phyloP scores from a whole-genome alignment of 208 protist genomes.

The Willaertia magna region DNA sequence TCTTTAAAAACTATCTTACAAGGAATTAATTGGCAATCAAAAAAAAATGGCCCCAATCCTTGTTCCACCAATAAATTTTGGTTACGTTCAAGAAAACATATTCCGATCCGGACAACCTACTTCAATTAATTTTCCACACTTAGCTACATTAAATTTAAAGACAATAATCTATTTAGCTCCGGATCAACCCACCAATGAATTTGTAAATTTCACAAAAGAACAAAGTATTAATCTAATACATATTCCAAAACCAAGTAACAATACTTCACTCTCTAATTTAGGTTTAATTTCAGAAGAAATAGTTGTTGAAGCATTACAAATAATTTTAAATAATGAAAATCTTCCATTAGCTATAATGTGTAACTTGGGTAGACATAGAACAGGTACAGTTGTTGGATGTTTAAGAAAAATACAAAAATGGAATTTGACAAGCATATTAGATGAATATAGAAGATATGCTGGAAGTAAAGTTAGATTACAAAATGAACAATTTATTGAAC shows the following conservation, averaged over 20 bases:
- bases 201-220: slow-evolving; percentile 80
- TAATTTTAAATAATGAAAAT: slow-evolving; percentile 76
- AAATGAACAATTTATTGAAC: slow-evolving; percentile 98
- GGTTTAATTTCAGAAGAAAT: slow-evolving; percentile 39
- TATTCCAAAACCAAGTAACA: neutral
- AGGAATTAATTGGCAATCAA: too few relatives aligned
- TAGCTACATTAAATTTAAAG: slow-evolving; percentile 79
- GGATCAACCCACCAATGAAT: slow-evolving; percentile 60
- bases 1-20: too few relatives aligned
- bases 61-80: slow-evolving; percentile 75
- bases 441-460: slow-evolving; percentile 33
- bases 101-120: slow-evolving; percentile 85
- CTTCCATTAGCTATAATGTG: slow-evolving; percentile 91
- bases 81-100: slow-evolving; percentile 86
- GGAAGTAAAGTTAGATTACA: slow-evolving; percentile 64
- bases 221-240: slow-evolving; percentile 62
- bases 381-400: slow-evolving; percentile 91
- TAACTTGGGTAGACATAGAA: slow-evolving; percentile 85
- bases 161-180: slow-evolving; percentile 86
- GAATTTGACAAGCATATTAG: slow-evolving; percentile 92
- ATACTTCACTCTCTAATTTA: neutral
- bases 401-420: slow-evolving; percentile 90
- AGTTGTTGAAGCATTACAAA: slow-evolving; percentile 71
- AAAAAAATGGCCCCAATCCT: neutral
- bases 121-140: slow-evolving; percentile 87